Evolutionary conservation across 1,284 basidiomycete species (phyloP).

Genomic region (Ustilago nuda): DNA sequence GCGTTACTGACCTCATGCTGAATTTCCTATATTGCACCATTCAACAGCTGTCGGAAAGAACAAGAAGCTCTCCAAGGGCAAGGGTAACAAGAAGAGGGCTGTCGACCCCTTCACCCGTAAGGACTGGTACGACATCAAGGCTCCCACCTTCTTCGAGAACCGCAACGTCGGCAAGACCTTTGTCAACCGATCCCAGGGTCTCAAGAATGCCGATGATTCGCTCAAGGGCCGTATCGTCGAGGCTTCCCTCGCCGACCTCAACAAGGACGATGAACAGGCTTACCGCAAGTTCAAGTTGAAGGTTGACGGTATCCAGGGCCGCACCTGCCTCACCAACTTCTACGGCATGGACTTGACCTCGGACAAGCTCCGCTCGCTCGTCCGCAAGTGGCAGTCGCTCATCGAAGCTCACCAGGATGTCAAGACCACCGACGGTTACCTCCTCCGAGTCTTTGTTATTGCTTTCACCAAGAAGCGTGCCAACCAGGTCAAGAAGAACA

Average conservation of each 20-base stretch:
- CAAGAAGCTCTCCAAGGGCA: slow-evolving; percentile 99
- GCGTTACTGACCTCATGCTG: slow-evolving; percentile 13
- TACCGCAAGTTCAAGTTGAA: slow-evolving; percentile 99
- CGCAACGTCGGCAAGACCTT: slow-evolving; percentile 98
- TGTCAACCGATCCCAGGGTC: slow-evolving; percentile 96
- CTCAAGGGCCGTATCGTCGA: slow-evolving; percentile 97
- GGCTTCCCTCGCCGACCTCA: slow-evolving; percentile 95
- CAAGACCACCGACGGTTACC: slow-evolving; percentile 99
- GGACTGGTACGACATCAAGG: slow-evolving; percentile 99
- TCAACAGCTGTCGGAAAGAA: slow-evolving; percentile 76
- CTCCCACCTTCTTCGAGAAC: slow-evolving; percentile 96
- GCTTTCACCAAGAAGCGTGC: slow-evolving; percentile 98
- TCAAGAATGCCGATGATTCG: slow-evolving; percentile 99
- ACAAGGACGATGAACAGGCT: slow-evolving; percentile 99
- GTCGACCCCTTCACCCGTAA: slow-evolving; percentile 99
- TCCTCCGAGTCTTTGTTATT: slow-evolving; percentile 97
- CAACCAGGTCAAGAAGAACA: slow-evolving; percentile 98
- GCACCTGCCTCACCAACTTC: slow-evolving; percentile 99
- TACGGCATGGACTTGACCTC: slow-evolving; percentile 99
- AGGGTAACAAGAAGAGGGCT: slow-evolving; percentile 98
- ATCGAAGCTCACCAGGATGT: slow-evolving; percentile 99
- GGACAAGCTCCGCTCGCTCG: slow-evolving; percentile 99
- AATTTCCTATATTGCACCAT: background rate
- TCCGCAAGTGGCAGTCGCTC: slow-evolving; percentile 99
- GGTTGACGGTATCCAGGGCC: slow-evolving; percentile 97